Base-by-base conservation (phyloP, 2,329 filamentous ascomycete genomes). In the Venturia pyrina region DNA sequence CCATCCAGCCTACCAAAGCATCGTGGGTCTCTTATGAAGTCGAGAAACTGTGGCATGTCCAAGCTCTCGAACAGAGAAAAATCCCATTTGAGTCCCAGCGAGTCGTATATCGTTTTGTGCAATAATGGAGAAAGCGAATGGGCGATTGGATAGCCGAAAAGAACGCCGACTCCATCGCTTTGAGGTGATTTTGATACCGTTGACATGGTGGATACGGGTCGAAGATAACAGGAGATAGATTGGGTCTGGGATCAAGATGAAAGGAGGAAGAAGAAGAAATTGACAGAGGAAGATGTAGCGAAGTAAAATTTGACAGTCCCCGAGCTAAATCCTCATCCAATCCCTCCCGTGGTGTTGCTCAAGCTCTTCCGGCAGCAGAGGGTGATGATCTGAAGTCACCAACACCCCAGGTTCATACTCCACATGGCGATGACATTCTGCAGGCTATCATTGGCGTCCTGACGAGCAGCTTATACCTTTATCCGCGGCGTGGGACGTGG, bases 111-210 rank as follows among this genome's bases (percentile, higher is more conserved):
- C 3, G 82, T 83, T 66, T 81, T 76, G 71, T 85, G 83, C 11
- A 85, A 75, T 3, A 81, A 73, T 7, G 83, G 83, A 0, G 82
- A 84, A 70, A 83, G 77, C 6, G 82, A 85, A 70, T 85, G 83
- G 46, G 82, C 77, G 59, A 85, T 82, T 6, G 80, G 83, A 71
- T 83, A 80, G 66, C 83, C 83, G 68, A 85, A 84, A 28, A 85
- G 79, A 69, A 84, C 85, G 68, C 81, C 82, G 57, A 62, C 28
- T 63, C 43, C 21, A 34, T 66, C 64, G 60, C 60, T 43, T 13
- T 62, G 34, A 28, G 24, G 21, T 28, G 60, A 28, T 53, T 53
- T 64, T 40, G 62, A 37, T 64, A 40, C 48, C 1, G 34, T n/a
- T 19, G 62, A 53, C 40, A 56, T 64, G 43, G 5, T 44, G n/a